Evolutionary conservation across 2,329 filamentous ascomycete genomes (phyloP).

Genomic region (Dactylellina leptospora): DNA sequence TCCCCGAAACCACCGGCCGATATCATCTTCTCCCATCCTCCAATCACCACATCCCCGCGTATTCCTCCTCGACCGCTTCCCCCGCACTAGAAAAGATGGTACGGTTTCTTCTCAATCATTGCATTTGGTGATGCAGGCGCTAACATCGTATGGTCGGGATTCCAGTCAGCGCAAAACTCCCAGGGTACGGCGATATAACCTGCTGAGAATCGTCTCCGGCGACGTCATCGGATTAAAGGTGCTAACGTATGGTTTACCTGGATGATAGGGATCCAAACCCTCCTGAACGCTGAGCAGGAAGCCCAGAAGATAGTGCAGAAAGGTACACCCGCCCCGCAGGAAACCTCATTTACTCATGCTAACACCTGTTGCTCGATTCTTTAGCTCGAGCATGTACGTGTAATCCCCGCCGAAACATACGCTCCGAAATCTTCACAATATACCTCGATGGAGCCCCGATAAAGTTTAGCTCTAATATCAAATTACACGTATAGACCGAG

Average conservation of each 20-base stretch:
- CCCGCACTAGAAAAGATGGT: slow-evolving; percentile 30
- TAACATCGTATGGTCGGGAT: neutral
- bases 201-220: neutral
- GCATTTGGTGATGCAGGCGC: neutral
- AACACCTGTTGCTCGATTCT: slow-evolving; percentile 42
- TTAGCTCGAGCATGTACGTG: slow-evolving; percentile 85
- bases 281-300: slow-evolving; percentile 85
- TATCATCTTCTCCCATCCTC: neutral
- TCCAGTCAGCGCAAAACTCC: slow-evolving; percentile 95
- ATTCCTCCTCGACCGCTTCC: neutral
- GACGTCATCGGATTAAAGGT: slow-evolving; percentile 58
- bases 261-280: slow-evolving; percentile 49
- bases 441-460: neutral
- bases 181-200: slow-evolving; percentile 72
- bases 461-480: neutral
- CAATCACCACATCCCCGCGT: neutral
- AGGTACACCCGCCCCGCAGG: slow-evolving; percentile 67
- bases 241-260: slow-evolving; percentile 17
- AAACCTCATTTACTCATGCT: neutral
- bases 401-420: neutral
- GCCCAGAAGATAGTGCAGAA: slow-evolving; percentile 99
- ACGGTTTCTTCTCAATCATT: neutral
- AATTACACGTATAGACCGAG: slow-evolving; percentile 75
- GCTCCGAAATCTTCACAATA: slow-evolving; percentile 1
- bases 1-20: slow-evolving; percentile 33